Base-by-base conservation (phyloP, 257 asterid genomes). In the Perilla frutescens region DNA sequence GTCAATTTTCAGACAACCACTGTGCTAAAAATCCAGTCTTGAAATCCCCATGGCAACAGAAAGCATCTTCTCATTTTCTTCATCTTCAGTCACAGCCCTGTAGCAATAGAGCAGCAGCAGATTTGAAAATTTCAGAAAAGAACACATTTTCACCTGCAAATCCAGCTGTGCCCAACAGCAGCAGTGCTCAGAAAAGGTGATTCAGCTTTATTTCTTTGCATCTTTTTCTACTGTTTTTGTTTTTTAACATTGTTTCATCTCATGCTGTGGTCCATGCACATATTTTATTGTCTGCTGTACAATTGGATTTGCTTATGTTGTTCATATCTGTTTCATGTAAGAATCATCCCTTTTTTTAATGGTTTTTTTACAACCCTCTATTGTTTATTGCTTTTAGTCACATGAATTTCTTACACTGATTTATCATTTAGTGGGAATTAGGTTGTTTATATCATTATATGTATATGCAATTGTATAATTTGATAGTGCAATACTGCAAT, bases 131-230 rank as follows among this genome's bases (percentile, higher is more conserved):
- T 32, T 65, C 79, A 78, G 86, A 88, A 71, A 79, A 78, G 3
- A 89, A 87, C 74, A 78, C 84, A 77, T 71, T 83, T 81, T 68
- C 93, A 67, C 77, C 78, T 56, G 77, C 74, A 40, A 81, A 75
- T 73, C 85, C 90, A 84, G 90, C 89, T 84, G 88, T 83, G 55
- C 82, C 83, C 8, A 81, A 74, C 53, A 51, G 66, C 14, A 83
- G 56, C 88, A 77, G 67, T 76, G 87, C 90, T 80, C 96, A 86
- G 87, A 89, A 87, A 85, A 91, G 93, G 93, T 91, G 13, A 58
- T 29, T 81, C 82, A 66, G 75, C 84, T 70, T 81, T 80, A 31
- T 48, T 49, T 31, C 56, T 61, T 34, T 54, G 20, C 48, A 10
- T 65, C 59, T 32, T 39, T 62, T 68, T 10, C 60, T 50, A 78